These are phyloP conservation scores for Hortaea werneckii DNA, from an alignment of 2,329 filamentous ascomycete genomes.

Conservation along the genomic window DNA sequence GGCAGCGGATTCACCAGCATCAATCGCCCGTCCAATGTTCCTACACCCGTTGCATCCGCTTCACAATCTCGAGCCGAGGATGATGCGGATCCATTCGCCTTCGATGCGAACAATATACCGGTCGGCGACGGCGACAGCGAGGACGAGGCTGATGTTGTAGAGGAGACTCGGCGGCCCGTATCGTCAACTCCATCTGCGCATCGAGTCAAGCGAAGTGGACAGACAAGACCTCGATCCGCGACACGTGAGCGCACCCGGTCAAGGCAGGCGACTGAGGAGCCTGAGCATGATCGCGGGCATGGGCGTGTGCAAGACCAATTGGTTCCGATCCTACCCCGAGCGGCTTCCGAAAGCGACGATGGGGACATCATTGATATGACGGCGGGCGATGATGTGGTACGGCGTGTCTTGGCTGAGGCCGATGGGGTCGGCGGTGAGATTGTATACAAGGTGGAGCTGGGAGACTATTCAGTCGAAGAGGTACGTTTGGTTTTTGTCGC, in stretches of 20 bases:
- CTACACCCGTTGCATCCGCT: not conserved
- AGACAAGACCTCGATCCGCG: too few relatives aligned
- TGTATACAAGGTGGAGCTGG: conserved; percentile 33
- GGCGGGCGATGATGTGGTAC: conserved; percentile 22
- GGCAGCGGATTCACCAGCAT: conserved; percentile 5
- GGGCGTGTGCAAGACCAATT: not conserved
- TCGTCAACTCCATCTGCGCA: too few relatives aligned
- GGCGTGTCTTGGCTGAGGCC: conserved; percentile 31
- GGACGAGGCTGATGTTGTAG: not conserved
- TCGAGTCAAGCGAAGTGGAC: too few relatives aligned
- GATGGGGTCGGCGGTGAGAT: conserved; percentile 21
- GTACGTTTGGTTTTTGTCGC: conserved; percentile 25
- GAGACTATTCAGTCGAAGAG: conserved; percentile 29
- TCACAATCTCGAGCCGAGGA: not conserved
- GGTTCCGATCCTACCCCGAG: conserved; percentile 4
- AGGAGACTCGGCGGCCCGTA: not conserved
- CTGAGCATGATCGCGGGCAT: too few relatives aligned
- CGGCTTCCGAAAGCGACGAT: conserved; percentile 1
- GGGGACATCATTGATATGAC: conserved; percentile 15
- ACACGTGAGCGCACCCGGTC: too few relatives aligned
- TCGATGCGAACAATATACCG: conserved; percentile 10
- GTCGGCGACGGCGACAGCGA: not conserved
- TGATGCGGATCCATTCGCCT: not conserved
- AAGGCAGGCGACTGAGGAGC: not conserved
- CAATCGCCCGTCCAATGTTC: conserved; percentile 1